phyloP scores from a whole-genome alignment of 225 moss, liverwort and hornwort species.

The Pseudoscleropodium purum region DNA sequence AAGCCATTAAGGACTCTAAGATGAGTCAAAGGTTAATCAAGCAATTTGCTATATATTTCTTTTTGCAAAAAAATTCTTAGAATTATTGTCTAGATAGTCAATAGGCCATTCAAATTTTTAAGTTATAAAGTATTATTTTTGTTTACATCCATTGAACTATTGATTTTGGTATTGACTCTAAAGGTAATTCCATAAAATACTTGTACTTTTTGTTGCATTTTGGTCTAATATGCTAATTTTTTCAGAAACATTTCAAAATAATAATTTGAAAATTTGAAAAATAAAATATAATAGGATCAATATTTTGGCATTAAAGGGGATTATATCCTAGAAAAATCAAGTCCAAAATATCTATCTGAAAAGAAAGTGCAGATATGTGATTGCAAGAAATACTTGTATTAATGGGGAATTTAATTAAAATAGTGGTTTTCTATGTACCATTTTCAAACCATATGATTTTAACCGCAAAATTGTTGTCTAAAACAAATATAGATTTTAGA shows the following conservation, averaged over 20 bases:
- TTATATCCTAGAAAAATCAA: neutral
- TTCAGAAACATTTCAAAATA: accelerated
- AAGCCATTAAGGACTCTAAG: neutral
- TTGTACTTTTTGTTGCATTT: neutral
- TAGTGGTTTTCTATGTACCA: too few relatives aligned
- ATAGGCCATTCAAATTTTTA: neutral
- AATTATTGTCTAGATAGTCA: neutral
- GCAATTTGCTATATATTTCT: neutral
- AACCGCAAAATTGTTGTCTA: too few relatives aligned
- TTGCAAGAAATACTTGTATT: neutral
- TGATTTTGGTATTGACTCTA: neutral
- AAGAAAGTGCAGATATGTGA: neutral
- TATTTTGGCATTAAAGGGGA: neutral
- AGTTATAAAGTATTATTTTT: neutral
- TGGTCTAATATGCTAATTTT: neutral
- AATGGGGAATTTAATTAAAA: too few relatives aligned
- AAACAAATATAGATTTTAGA: too few relatives aligned
- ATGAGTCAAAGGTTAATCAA: neutral
- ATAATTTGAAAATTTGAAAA: neutral
- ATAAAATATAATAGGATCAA: too few relatives aligned
- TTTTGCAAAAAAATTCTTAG: neutral
- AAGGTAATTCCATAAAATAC: accelerated
- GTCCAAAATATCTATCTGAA: neutral
- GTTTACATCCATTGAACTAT: neutral
- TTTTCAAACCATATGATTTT: too few relatives aligned